A percentile compares a stretch with the other conserved stretches of the same genome.
phyloP scores from a whole-genome alignment of 148 eudicot species.

The Silene latifolia region DNA sequence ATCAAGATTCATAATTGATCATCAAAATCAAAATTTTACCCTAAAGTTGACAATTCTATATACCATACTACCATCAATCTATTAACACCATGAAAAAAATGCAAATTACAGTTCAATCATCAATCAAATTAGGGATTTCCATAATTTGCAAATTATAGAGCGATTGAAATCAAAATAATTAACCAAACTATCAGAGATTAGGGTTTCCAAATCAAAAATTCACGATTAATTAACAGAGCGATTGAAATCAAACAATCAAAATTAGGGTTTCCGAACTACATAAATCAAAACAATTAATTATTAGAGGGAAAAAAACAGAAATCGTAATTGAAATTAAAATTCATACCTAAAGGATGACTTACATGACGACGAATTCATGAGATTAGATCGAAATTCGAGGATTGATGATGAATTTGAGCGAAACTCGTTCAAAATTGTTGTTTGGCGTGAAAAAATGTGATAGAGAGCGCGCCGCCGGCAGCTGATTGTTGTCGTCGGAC shows the following conservation, averaged over 20 bases:
- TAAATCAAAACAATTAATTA: too few species aligned
- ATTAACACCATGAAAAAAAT: neutral
- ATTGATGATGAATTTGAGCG: too few species aligned
- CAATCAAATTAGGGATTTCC: neutral
- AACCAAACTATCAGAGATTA: too few species aligned
- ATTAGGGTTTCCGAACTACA: conserved; percentile 18
- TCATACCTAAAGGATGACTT: conserved; percentile 14
- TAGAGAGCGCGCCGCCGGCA: too few species aligned
- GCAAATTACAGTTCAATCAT: neutral
- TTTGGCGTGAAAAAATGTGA: too few species aligned
- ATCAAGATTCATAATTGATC: neutral
- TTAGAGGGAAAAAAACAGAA: neutral
- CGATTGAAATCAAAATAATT: neutral
- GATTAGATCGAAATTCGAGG: too few species aligned
- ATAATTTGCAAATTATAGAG: neutral
- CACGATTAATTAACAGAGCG: neutral
- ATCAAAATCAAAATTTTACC: neutral
- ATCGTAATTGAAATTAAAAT: too few species aligned
- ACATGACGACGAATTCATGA: too few species aligned
- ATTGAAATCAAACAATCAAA: neutral
- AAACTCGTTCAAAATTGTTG: too few species aligned
- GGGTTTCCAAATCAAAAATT: too few species aligned
- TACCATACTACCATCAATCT: neutral
- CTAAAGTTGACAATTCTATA: neutral
- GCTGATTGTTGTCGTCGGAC: too few species aligned